Evolutionary conservation across 805 yeast genomes (phyloP), one percentile per base, ranked within the genome.

Genomic region (Scheffersomyces spartinae): DNA sequence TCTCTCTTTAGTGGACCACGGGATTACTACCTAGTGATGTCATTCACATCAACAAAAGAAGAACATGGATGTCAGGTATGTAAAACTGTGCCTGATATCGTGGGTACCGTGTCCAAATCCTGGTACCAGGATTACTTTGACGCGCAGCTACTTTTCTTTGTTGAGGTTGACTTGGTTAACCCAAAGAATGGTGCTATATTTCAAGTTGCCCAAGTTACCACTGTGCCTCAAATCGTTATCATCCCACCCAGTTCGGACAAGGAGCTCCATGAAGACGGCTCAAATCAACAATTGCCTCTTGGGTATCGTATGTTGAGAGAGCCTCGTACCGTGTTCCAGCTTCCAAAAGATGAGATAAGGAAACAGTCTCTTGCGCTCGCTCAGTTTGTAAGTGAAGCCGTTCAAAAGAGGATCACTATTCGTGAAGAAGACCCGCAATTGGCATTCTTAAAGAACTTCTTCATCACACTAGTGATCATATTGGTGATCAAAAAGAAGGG

Each of bases 201-300:
- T 31, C 42, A 50, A 14, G 45, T 50, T 7, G 37, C 74, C 26
- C 45, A 52, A 3, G 40, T 79, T 29, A 48, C 48, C 3, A 52
- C 69, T 2, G 70, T 76, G 3, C 91, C 93, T 1, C 74, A 71
- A 31, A 36, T 76, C n/a, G 52, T 78, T 2, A 62, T 69, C 28
- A 84, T 85, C 3, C 78, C 73, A 3, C 40, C 48, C 15, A 25
- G 42, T 5, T 25, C 38, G 11, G 27, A 27, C 4, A 45, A 42
- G 23, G 34, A 32, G 12, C 20, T 27, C 14, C 21, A 34, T 13
- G 50, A 45, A 17, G 41, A 40, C 24, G 49, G 45, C 4, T 40
- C 22, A 29, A 29, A 9, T 29, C 41, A 9, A 30, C 33, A 3
- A 37, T 40, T 24, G 33, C 39, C 2, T 45, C 35, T 26, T 31